Conservation (phyloP, 2,329 filamentous ascomycete genomes). For the Xylaria sp. region DNA sequence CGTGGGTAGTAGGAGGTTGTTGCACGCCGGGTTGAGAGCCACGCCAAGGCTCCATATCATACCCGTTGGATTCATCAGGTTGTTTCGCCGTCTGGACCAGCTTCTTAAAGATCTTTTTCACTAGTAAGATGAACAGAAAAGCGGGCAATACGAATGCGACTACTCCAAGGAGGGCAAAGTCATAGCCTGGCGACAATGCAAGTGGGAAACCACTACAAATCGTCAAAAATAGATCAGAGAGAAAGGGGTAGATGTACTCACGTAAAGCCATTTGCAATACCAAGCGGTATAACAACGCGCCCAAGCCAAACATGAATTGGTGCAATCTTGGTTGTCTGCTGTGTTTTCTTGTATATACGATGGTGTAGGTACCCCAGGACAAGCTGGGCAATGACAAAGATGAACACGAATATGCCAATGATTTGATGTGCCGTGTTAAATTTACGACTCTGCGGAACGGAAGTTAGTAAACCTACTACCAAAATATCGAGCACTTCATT, state of each 20-base stretch:
- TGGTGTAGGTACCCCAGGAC: constrained; percentile 67
- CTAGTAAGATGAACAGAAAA: constrained; percentile 52
- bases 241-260: constrained; percentile 49
- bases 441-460: constrained; percentile 56
- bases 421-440: constrained; percentile 67
- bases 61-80: constrained; percentile 39
- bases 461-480: constrained; percentile 10
- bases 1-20: constrained; percentile 8
- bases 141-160: constrained; percentile 57
- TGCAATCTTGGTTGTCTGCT: constrained; percentile 60
- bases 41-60: constrained; percentile 46
- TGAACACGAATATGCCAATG: constrained; percentile 65
- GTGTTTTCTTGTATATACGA: constrained; percentile 61
- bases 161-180: constrained; percentile 60
- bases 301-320: constrained; percentile 68
- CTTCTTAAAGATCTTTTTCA: constrained; percentile 50
- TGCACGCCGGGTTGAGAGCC: constrained; percentile 10
- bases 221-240: not conserved
- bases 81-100: constrained; percentile 46
- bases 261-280: constrained; percentile 67
- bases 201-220: constrained; percentile 64
- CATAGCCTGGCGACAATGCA: constrained; percentile 59
- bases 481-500: not conserved
- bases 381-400: constrained; percentile 63
- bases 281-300: constrained; percentile 62